Evolutionary conservation across 108 stramenopile species (phyloP).

Genomic region (Nitzschia sp.): DNA sequence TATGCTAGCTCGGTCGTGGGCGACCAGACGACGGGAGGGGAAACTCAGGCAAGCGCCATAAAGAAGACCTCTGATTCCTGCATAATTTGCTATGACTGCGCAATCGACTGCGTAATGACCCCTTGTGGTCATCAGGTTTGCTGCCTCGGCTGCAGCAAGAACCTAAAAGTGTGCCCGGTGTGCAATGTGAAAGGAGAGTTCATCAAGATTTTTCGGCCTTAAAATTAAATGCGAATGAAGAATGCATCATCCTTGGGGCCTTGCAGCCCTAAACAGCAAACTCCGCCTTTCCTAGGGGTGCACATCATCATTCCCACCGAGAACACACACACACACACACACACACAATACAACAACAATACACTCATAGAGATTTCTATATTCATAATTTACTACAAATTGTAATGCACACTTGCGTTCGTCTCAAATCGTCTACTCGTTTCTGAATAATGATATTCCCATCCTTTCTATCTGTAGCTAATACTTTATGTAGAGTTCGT

Average conservation of each 20-base stretch:
- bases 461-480: too few species aligned
- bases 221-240: too few species aligned
- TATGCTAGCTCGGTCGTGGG: constrained; percentile 32
- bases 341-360: too few species aligned
- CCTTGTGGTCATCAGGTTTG: constrained; percentile 86
- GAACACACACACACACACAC: too few species aligned
- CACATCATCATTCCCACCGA: too few species aligned
- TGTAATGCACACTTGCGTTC: too few species aligned
- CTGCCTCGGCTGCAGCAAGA: constrained; percentile 58
- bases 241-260: neutral
- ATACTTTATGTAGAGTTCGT: too few species aligned
- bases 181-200: constrained; percentile 62
- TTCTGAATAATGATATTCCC: too few species aligned
- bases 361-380: neutral
- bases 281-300: too few species aligned
- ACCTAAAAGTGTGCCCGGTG: constrained; percentile 58
- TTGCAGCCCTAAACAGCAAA: neutral
- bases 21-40: constrained; percentile 37
- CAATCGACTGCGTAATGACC: constrained; percentile 74
- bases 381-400: neutral
- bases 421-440: too few species aligned
- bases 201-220: constrained; percentile 70
- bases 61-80: constrained; percentile 32
- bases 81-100: constrained; percentile 62
- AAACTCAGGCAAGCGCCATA: constrained; percentile 6